phyloP scores from a whole-genome alignment of 2,329 filamentous ascomycete genomes.

The Colletotrichum somersetense region DNA sequence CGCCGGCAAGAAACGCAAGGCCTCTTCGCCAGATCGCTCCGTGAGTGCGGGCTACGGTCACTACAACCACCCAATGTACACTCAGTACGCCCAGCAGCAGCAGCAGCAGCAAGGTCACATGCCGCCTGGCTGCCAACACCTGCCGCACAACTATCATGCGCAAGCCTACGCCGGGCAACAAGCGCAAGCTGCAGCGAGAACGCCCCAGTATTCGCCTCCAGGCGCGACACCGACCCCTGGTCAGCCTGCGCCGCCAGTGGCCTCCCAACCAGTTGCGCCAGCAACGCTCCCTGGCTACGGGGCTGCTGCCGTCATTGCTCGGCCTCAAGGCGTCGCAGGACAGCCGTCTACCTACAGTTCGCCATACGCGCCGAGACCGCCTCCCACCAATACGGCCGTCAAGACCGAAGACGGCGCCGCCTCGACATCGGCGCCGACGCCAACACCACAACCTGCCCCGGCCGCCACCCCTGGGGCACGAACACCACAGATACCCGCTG shows the following conservation, averaged over 20 bases:
- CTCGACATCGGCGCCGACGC: constrained; percentile 24
- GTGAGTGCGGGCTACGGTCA: constrained; percentile 52
- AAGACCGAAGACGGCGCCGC: constrained; percentile 43
- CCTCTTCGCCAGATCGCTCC: constrained; percentile 64
- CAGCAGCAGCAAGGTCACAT: constrained; percentile 50
- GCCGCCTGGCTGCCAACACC: constrained; percentile 52
- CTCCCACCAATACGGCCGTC: constrained; percentile 41
- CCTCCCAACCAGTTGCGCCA: constrained; percentile 46
- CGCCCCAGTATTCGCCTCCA: constrained; percentile 41
- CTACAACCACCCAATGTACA: constrained; percentile 47
- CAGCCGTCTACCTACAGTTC: constrained; percentile 49
- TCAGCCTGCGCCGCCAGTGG: constrained; percentile 42
- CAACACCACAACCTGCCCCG: constrained; percentile 27
- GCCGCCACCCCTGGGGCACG: constrained; percentile 33
- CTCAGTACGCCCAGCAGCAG: constrained; percentile 45
- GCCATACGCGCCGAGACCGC: constrained; percentile 48
- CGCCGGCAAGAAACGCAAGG: constrained; percentile 71
- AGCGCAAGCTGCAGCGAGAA: constrained; percentile 35
- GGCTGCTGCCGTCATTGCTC: constrained; percentile 40
- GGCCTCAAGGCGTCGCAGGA: constrained; percentile 42
- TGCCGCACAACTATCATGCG: constrained; percentile 51
- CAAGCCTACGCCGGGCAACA: constrained; percentile 47
- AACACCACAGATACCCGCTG: constrained; percentile 36
- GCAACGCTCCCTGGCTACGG: constrained; percentile 47
- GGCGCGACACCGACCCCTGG: constrained; percentile 36